These are phyloP conservation scores for Stentor roeselii DNA, from an alignment of 73 alveolate species.

Conservation along the genomic window DNA sequence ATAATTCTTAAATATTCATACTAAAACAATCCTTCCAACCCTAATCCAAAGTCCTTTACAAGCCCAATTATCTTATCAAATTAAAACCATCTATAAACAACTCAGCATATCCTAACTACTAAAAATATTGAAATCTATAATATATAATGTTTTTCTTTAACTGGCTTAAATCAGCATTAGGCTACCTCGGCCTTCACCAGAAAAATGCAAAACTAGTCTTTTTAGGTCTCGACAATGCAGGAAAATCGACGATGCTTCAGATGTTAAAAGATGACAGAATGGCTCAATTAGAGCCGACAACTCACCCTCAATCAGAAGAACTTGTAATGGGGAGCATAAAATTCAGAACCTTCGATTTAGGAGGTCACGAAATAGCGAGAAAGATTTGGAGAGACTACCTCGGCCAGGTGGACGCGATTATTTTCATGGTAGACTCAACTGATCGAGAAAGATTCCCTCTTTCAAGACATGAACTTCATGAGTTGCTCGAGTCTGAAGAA, in stretches of 20 bases:
- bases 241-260: constrained; percentile 94
- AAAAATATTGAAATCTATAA: no score
- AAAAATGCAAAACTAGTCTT: constrained; percentile 96
- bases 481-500: constrained; percentile 77
- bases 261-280: constrained; percentile 95
- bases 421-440: constrained; percentile 97
- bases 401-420: constrained; percentile 94
- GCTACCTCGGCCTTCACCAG: constrained; percentile 90
- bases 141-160: constrained; percentile 79
- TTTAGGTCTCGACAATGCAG: constrained; percentile 80
- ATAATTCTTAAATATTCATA: no score
- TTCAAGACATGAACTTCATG: constrained; percentile 81
- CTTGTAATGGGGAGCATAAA: constrained; percentile 94
- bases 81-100: no score
- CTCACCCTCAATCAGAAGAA: constrained; percentile 98
- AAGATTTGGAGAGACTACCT: constrained; percentile 98
- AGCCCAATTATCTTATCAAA: no score
- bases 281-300: constrained; percentile 97
- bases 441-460: constrained; percentile 93
- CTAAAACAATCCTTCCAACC: no score
- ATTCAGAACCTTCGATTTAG: constrained; percentile 97
- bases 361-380: constrained; percentile 97
- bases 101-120: no score
- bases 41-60: no score
- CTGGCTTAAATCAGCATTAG: constrained; percentile 75